phyloP scores from a whole-genome alignment of 1,139 yeast genomes.

The Arxiozyma heterogenica region DNA sequence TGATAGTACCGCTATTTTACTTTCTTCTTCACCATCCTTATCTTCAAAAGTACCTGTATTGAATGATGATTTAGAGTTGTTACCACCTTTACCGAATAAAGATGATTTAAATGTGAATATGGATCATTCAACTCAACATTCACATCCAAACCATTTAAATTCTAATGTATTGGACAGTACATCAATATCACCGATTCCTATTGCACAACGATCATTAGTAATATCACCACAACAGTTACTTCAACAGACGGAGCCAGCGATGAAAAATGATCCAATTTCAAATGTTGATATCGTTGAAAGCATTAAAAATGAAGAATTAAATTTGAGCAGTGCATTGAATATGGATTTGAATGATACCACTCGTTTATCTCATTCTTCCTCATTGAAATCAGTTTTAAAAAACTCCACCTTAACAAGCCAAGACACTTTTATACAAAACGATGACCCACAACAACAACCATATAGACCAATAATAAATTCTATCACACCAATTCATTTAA shows the following conservation, averaged over 20 bases:
- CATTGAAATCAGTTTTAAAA: constrained; percentile 1
- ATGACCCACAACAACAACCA: not conserved
- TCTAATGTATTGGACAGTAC: not conserved
- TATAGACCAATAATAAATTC: not conserved
- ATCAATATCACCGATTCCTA: not conserved
- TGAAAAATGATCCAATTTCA: not conserved
- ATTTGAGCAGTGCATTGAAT: not conserved
- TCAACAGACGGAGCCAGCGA: not conserved
- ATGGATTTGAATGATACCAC: not conserved
- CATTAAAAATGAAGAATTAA: not conserved
- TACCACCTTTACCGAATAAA: constrained; percentile 27
- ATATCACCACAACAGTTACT: not conserved
- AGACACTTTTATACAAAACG: not conserved
- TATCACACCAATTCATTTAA: not conserved
- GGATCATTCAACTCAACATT: not conserved
- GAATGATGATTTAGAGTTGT: constrained; percentile 17
- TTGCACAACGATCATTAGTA: not conserved
- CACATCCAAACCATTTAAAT: not conserved
- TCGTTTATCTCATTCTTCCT: not conserved
- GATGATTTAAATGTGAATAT: constrained; percentile 7
- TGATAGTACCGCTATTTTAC: not conserved
- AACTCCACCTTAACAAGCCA: not conserved
- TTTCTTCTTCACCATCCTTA: not conserved
- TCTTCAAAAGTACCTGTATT: not conserved
- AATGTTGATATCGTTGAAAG: not conserved